Conservation (phyloP, 2,329 filamentous ascomycete genomes). For the Talaromyces islandicus region DNA sequence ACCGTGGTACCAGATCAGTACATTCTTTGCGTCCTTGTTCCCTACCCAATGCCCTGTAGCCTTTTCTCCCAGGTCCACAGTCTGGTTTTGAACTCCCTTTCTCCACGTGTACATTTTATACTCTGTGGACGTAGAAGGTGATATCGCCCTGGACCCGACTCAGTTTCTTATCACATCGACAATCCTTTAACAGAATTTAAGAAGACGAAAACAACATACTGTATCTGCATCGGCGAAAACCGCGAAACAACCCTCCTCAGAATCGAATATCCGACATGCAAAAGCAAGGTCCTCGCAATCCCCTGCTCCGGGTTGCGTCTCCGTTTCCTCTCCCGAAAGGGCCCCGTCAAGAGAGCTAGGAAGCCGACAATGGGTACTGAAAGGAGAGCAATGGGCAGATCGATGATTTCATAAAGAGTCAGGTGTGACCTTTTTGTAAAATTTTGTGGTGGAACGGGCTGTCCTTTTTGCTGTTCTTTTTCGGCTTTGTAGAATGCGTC, state of each 20-base stretch:
- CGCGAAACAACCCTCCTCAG: constrained; percentile 26
- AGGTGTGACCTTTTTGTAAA: constrained; percentile 6
- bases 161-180: too few relatives aligned
- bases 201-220: constrained; percentile 15
- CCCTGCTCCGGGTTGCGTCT: constrained; percentile 6
- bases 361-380: constrained; percentile 6
- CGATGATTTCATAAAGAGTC: constrained; percentile 4
- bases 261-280: constrained; percentile 31
- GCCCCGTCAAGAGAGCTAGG: constrained; percentile 6
- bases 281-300: constrained; percentile 21
- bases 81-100: constrained; percentile 17
- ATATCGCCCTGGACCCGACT: neutral
- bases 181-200: neutral
- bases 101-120: constrained; percentile 6
- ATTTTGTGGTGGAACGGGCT: neutral
- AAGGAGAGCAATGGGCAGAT: constrained; percentile 4
- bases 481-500: neutral
- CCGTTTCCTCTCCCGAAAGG: constrained; percentile 9
- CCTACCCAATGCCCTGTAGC: constrained; percentile 35
- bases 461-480: neutral
- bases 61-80: constrained; percentile 27
- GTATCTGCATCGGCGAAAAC: constrained; percentile 24
- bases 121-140: neutral
- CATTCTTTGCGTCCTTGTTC: constrained; percentile 27
- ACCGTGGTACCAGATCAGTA: constrained; percentile 38